Evolutionary conservation across 768 basidiomycete species (phyloP).

Genomic region (Mycena kentingensis): DNA sequence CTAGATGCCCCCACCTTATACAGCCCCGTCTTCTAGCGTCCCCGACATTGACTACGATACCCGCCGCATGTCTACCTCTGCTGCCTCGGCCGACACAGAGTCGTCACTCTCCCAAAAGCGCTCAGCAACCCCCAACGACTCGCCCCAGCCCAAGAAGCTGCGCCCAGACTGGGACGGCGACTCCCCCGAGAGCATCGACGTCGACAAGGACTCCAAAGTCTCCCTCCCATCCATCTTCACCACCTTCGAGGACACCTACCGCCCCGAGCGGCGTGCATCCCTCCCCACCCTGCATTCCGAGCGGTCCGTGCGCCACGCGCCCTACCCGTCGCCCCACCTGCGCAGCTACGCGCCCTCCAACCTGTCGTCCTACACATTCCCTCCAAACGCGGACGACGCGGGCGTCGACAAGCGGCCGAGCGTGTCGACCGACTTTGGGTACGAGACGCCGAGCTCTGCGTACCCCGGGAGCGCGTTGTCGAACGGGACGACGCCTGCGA

Average conservation of each 20-base stretch:
- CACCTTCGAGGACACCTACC: slow-evolving; percentile 63
- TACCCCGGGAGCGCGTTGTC: slow-evolving; percentile 49
- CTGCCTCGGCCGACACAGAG: slow-evolving; percentile 71
- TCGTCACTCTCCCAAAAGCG: slow-evolving; percentile 65
- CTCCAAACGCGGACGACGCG: slow-evolving; percentile 45
- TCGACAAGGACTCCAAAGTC: slow-evolving; percentile 53
- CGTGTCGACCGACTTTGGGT: slow-evolving; percentile 49
- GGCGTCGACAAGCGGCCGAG: slow-evolving; percentile 46
- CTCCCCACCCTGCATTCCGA: slow-evolving; percentile 63
- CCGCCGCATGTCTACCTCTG: slow-evolving; percentile 80
- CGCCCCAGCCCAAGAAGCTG: slow-evolving; percentile 54
- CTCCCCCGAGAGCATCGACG: slow-evolving; percentile 28
- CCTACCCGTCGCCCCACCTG: slow-evolving; percentile 52
- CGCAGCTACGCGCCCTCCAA: slow-evolving; percentile 50
- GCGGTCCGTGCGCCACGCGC: slow-evolving; percentile 53
- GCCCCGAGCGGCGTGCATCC: slow-evolving; percentile 63
- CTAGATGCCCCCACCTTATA: slow-evolving; percentile 8
- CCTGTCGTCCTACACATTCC: slow-evolving; percentile 58
- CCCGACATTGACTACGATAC: slow-evolving; percentile 58
- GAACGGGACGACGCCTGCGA: slow-evolving; percentile 53
- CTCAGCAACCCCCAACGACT: slow-evolving; percentile 54
- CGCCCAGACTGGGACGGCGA: slow-evolving; percentile 43
- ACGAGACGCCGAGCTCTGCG: slow-evolving; percentile 45
- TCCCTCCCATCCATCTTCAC: slow-evolving; percentile 77
- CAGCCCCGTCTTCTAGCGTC: slow-evolving; percentile 33